A percentile compares a stretch with the other conserved stretches of the same genome.
phyloP scores from a whole-genome alignment of 2,329 filamentous ascomycete genomes.

The Talaromyces sp. region DNA sequence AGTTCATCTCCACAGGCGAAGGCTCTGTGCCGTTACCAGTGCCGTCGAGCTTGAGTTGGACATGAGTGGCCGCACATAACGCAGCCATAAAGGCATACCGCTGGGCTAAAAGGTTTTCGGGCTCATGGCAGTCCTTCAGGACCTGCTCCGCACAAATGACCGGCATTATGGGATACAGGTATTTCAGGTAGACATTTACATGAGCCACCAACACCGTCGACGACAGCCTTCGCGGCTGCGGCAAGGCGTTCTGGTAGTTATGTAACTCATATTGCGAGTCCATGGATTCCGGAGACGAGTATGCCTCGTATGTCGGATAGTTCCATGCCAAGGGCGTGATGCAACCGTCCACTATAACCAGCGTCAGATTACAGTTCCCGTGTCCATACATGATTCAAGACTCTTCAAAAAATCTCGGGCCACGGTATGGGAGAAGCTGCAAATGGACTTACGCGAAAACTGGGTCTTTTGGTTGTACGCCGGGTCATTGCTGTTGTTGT shows the following conservation, averaged over 20 bases:
- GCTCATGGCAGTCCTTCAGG: slow-evolving; percentile 40
- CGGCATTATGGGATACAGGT: slow-evolving; percentile 41
- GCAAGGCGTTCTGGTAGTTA: slow-evolving; percentile 4
- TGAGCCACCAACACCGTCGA: slow-evolving; percentile 32
- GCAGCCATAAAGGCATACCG: slow-evolving; percentile 39
- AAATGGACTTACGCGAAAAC: slow-evolving; percentile 6
- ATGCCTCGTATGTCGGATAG: slow-evolving; percentile 23
- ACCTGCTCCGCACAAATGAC: slow-evolving; percentile 33
- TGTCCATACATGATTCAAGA: neutral
- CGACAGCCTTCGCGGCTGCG: slow-evolving; percentile 21
- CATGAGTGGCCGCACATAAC: slow-evolving; percentile 40
- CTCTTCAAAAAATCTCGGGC: neutral
- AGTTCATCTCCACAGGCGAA: slow-evolving; percentile 52
- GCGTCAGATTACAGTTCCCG: neutral
- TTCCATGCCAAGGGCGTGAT: slow-evolving; percentile 24
- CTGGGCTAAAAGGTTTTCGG: slow-evolving; percentile 45
- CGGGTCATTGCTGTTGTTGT: slow-evolving; percentile 1
- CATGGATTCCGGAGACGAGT: slow-evolving; percentile 30
- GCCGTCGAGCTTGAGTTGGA: slow-evolving; percentile 39
- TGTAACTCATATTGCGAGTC: slow-evolving; percentile 26
- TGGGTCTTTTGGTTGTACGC: slow-evolving; percentile 3
- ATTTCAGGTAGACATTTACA: slow-evolving; percentile 38
- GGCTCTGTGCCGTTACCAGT: slow-evolving; percentile 20
- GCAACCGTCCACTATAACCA: slow-evolving; percentile 8
- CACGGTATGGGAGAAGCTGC: neutral